Conservation (phyloP, 2,329 filamentous ascomycete species). For the Cucurbitaria berberidis region DNA sequence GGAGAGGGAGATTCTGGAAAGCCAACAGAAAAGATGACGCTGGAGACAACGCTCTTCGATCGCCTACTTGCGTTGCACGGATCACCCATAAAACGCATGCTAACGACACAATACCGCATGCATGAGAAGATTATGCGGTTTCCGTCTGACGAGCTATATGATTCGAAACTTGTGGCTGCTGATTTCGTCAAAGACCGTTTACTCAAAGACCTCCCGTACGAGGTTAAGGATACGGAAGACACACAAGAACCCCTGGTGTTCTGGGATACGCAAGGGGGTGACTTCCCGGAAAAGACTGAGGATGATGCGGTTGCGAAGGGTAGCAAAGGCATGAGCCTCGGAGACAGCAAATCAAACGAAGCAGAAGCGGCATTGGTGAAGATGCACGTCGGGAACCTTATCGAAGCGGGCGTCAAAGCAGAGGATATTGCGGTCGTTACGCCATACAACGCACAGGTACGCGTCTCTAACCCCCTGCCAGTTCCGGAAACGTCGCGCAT, state of each 20-base stretch:
- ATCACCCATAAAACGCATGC: slow-evolving; percentile 84
- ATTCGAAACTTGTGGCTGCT: slow-evolving; percentile 78
- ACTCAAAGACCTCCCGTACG: slow-evolving; percentile 78
- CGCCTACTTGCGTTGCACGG: slow-evolving; percentile 83
- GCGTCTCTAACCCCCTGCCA: slow-evolving; percentile 12
- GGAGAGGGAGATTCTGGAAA: slow-evolving; percentile 44
- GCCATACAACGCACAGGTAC: slow-evolving; percentile 91
- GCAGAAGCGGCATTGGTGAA: slow-evolving; percentile 84
- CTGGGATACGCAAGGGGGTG: slow-evolving; percentile 94
- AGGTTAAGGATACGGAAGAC: slow-evolving; percentile 80
- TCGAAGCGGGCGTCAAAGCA: slow-evolving; percentile 78
- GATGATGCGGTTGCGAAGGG: slow-evolving; percentile 63
- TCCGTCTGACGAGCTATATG: slow-evolving; percentile 87
- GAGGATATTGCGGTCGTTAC: slow-evolving; percentile 93
- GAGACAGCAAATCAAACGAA: slow-evolving; percentile 88
- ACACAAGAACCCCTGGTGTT: slow-evolving; percentile 88
- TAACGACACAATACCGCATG: slow-evolving; percentile 98
- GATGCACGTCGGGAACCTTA: slow-evolving; percentile 75
- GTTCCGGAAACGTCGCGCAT: slow-evolving; percentile 10
- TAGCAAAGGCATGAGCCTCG: slow-evolving; percentile 60
- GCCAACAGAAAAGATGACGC: slow-evolving; percentile 57
- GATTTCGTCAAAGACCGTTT: slow-evolving; percentile 77
- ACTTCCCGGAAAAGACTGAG: slow-evolving; percentile 83
- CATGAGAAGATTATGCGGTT: slow-evolving; percentile 95
- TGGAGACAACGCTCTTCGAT: slow-evolving; percentile 94